phyloP scores from a whole-genome alignment of 495 filamentous ascomycete genomes.

The Penicillium fimorum region DNA sequence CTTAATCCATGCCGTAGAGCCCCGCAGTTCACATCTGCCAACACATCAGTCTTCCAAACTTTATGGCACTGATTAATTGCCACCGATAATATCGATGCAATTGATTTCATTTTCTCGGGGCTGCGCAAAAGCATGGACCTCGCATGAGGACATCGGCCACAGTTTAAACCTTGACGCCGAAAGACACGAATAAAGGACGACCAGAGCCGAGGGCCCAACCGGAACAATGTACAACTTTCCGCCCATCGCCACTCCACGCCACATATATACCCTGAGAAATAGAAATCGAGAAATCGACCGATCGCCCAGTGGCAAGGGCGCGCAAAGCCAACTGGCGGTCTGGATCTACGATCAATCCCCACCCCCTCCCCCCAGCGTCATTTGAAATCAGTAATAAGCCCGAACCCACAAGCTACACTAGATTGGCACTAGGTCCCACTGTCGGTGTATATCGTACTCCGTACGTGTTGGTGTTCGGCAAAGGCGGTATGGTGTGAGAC shows the following conservation, averaged over 20 bases:
- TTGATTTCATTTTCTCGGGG: too few relatives aligned
- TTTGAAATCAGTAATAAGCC: neutral
- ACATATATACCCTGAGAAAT: neutral
- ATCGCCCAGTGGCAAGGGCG: neutral
- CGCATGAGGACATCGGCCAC: too few relatives aligned
- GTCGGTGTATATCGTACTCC: neutral
- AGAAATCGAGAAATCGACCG: neutral
- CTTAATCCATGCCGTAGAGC: neutral
- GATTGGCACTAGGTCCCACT: constrained; percentile 5
- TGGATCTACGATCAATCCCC: neutral
- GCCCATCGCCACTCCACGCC: neutral
- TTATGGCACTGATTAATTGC: too few relatives aligned
- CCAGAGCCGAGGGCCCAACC: neutral
- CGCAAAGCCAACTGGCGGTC: constrained; percentile 8
- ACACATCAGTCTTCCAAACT: too few relatives aligned
- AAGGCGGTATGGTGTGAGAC: neutral
- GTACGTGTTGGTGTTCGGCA: neutral
- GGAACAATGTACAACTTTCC: neutral
- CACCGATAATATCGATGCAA: too few relatives aligned
- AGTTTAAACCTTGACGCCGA: too few relatives aligned
- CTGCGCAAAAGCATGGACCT: too few relatives aligned
- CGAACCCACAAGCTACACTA: neutral
- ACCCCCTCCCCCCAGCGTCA: neutral
- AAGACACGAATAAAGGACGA: too few relatives aligned
- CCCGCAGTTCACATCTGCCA: neutral